Base-by-base conservation (phyloP, 2,329 filamentous ascomycete species). In the Pseudogymnoascus sp. region DNA sequence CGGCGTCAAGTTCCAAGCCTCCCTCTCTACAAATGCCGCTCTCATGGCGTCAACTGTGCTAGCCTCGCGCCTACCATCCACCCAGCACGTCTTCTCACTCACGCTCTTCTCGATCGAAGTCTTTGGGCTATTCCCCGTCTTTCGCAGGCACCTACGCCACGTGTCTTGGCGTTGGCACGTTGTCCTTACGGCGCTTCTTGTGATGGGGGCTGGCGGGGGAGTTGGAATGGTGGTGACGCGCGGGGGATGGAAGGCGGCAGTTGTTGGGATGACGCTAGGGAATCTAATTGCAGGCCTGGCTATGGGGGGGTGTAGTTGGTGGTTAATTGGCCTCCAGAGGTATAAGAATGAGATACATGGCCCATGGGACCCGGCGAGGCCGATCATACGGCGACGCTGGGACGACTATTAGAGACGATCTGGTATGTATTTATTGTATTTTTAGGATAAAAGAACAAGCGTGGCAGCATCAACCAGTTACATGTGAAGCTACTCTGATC, bases 341-440 rank as follows among this genome's bases (percentile, higher is more conserved):
- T 99, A 97, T 76, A 99, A 99, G 79, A 97, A 97, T 73, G 94
- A 97, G 76, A 97, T 99, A 67, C 90, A 92, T 70, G 94, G 94
- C 43, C 94, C 94, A 1, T 99, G 94, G 94, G 94, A 99, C 76
- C 92, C 93, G 18, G 94, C 94, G 6, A 82, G 92, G 71, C 94
- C 94, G 8, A 84, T 94, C 61, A 92, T 94, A 65, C 85, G 91
- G 70, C 86, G 87, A 63, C 64, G 67, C 28, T 71, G 69, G 67
- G 67, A 70, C 62, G 66, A 69, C 64, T 68, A 69, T 60, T 71
- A 65, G 28, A 60, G 25, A 50, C 28, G 7, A 54, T 54, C 33
- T 54, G 47, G 30, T 54, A 54, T 54, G 43, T 18, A 54, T 30
- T 54, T 54, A 54, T 6, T 54, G 43, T 54, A 54, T 54, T 54